Evolutionary conservation across 768 basidiomycete species (phyloP).

Genomic region (Suillus tomentosus): DNA sequence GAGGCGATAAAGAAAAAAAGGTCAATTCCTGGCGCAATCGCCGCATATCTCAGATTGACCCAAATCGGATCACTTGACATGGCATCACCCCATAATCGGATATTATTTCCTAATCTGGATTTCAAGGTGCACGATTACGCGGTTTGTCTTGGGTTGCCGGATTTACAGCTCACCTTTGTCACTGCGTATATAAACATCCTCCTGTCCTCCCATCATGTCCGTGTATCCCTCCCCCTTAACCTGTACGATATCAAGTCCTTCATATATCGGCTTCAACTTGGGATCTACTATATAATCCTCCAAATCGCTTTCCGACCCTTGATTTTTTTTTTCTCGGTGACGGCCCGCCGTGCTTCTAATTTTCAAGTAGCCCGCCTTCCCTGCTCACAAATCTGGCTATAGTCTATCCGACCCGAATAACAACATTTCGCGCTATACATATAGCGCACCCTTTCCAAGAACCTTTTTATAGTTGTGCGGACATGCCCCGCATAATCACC

Average conservation of each 20-base stretch:
- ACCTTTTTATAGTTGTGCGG: slow-evolving; percentile 1
- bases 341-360: slow-evolving; percentile 11
- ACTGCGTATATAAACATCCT: slow-evolving; percentile 26
- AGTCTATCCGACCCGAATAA: background rate
- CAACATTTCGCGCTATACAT: slow-evolving; percentile 6
- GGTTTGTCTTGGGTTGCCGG: slow-evolving; percentile 28
- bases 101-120: slow-evolving; percentile 18
- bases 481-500: slow-evolving; percentile 11
- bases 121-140: slow-evolving; percentile 25
- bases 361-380: slow-evolving; percentile 13
- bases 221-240: slow-evolving; percentile 15
- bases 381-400: slow-evolving; percentile 8
- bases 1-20: slow-evolving; percentile 7
- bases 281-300: background rate
- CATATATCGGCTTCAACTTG: background rate
- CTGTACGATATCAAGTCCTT: background rate
- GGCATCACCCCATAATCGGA: background rate
- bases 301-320: slow-evolving; percentile 3
- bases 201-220: slow-evolving; percentile 35
- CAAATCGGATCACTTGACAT: background rate
- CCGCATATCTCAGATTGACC: slow-evolving; percentile 35
- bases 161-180: slow-evolving; percentile 31
- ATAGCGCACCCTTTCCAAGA: background rate
- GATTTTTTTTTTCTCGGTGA: background rate
- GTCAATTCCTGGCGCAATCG: slow-evolving; percentile 11